Evolutionary conservation across 148 eudicot genomes (phyloP).

Genomic region (Pouteria glomerata): DNA sequence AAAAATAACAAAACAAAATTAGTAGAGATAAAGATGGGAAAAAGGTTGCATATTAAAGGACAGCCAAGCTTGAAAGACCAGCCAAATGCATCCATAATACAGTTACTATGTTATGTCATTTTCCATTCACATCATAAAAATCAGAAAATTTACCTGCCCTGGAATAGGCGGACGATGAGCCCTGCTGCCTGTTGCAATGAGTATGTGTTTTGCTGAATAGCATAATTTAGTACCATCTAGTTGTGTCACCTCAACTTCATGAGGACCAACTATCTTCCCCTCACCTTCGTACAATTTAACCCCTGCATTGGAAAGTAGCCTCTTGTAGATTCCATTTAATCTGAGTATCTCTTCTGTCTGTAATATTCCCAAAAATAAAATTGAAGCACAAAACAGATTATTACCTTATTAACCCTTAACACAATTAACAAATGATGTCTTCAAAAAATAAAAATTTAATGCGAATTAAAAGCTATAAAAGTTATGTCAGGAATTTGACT

Average conservation of each 20-base stretch:
- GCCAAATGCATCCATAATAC: not conserved
- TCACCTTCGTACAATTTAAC: conserved; percentile 96
- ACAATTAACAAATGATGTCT: not conserved
- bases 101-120: not conserved
- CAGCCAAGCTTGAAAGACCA: not conserved
- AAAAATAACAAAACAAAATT: not conserved
- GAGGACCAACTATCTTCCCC: conserved; percentile 79
- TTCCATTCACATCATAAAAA: not conserved
- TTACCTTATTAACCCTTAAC: not conserved
- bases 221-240: conserved; percentile 82
- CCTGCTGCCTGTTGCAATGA: conserved; percentile 92
- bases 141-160: conserved; percentile 51
- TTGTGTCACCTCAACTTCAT: conserved; percentile 91
- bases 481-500: not conserved
- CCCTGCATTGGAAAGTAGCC: conserved; percentile 79
- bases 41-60: not conserved
- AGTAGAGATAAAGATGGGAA: conserved; percentile 2
- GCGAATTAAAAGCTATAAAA: not conserved
- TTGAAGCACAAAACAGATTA: too few relatives aligned
- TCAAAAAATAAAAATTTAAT: not conserved
- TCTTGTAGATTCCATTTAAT: conserved; percentile 77
- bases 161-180: conserved; percentile 76
- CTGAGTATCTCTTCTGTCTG: conserved; percentile 90
- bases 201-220: conserved; percentile 85
- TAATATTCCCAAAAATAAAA: conserved; percentile 14